Evolutionary conservation across 768 basidiomycete genomes (phyloP).

Genomic region (Hortiboletus flavorubellus): DNA sequence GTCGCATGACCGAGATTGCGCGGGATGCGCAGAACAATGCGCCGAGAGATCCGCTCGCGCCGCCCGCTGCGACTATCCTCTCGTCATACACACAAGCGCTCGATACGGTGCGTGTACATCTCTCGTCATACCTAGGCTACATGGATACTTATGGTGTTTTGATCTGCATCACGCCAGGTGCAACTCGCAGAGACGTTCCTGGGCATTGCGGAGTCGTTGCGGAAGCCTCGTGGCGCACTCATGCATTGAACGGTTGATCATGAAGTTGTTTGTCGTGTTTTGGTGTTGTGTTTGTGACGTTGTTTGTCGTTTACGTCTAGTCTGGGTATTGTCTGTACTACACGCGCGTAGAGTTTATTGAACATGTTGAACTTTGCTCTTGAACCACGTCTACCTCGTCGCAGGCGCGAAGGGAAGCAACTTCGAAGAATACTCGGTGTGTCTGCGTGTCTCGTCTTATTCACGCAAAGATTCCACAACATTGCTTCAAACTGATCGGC

Average conservation of each 20-base stretch:
- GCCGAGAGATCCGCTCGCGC: slow-evolving; percentile 38
- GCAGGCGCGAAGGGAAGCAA: too few species aligned
- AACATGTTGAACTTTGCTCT: too few species aligned
- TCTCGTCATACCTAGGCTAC: neutral
- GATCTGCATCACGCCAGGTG: slow-evolving; percentile 36
- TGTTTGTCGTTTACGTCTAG: too few species aligned
- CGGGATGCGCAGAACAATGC: slow-evolving; percentile 43
- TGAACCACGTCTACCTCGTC: too few species aligned
- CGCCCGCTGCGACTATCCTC: slow-evolving; percentile 29
- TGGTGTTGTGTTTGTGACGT: too few species aligned
- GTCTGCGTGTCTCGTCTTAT: too few species aligned
- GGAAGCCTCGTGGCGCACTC: slow-evolving; percentile 52
- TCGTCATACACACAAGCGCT: slow-evolving; percentile 52
- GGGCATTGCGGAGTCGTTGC: slow-evolving; percentile 53
- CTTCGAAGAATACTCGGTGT: too few species aligned
- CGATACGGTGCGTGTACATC: slow-evolving; percentile 39
- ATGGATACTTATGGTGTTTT: neutral
- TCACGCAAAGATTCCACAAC: too few species aligned
- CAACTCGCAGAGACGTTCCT: slow-evolving; percentile 57
- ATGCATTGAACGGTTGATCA: slow-evolving; percentile 27
- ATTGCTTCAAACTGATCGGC: too few species aligned
- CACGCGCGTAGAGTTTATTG: too few species aligned
- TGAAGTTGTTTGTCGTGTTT: too few species aligned
- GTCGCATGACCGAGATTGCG: slow-evolving; percentile 53
- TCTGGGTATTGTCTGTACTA: too few species aligned